Evolutionary conservation across 2,329 filamentous ascomycete species (phyloP), one percentile per base, ranked within the genome.

Genomic region (Colletotrichum horii): DNA sequence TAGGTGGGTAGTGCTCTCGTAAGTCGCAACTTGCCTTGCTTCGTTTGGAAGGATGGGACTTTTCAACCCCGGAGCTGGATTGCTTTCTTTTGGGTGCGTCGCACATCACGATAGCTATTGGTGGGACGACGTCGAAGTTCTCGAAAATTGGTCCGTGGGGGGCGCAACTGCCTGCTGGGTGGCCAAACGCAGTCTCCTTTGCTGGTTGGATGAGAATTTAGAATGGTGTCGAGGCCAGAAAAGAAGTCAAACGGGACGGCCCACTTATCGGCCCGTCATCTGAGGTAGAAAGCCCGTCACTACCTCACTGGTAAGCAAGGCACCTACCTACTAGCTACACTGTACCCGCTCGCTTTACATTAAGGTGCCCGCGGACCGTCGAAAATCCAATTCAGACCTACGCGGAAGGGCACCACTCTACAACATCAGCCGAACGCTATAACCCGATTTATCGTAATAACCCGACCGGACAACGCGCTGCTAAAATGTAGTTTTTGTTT

Each of bases 21-120:
- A 22, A 48, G n/a, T 48, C n/a, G 43, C 43, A 22, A 71, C 80
- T 75, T 78, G 87, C 86, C 82, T 86, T 87, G 80, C 84, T 87
- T 80, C 83, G 87, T 78, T 88, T 88, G 28, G 81, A 70, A 9
- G 80, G 76, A 36, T 79, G 80, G 15, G 58, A 22, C 36, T 48
- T 48, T 16, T 78, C 71, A 22, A 77, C 75, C 15, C 78, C 80
- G n/a, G 79, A 77, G 58, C 80, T 79, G 5, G 80, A 80, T 26
- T 82, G 80, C 78, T 86, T 86, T 70, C 85, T 79, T 79, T 86
- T 87, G 66, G 77, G 74, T 14, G 78, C 76, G 48, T 83, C 83
- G 36, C 79, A 76, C 84, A 85, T 86, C 14, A 43, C 69, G n/a
- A 8, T 52, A 16, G 24, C 22, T 12, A 30, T 24, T 30, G n/a